A percentile compares a stretch with the other conserved stretches of the same genome.
These are phyloP conservation scores for Cichorium intybus DNA, from an alignment of 140 eudicot genomes.

Conservation along the genomic window DNA sequence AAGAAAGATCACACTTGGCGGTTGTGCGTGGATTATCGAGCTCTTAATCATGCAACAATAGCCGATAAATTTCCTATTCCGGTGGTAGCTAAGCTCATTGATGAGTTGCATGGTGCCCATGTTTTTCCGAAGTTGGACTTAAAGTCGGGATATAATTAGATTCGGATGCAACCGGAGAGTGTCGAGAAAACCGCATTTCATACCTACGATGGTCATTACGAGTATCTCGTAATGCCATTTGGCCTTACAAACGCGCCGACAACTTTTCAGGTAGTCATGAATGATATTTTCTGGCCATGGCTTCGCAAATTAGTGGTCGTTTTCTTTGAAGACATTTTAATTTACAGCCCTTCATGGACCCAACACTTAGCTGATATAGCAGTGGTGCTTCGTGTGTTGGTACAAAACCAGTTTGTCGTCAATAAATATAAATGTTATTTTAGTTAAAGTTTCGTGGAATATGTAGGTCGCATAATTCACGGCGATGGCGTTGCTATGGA, in stretches of 20 bases:
- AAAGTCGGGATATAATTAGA: too few relatives aligned
- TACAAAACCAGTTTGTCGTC: background rate
- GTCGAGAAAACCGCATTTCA: background rate
- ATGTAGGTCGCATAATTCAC: conserved; percentile 2
- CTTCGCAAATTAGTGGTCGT: background rate
- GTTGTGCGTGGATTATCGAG: background rate
- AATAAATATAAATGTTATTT: background rate
- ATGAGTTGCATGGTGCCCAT: too few relatives aligned
- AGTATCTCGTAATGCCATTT: background rate
- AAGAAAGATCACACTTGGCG: too few relatives aligned
- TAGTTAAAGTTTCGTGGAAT: background rate
- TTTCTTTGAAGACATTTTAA: background rate
- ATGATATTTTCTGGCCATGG: too few relatives aligned
- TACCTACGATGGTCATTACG: background rate
- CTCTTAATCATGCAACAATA: background rate
- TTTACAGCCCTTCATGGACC: background rate
- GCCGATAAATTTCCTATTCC: background rate
- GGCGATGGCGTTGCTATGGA: background rate
- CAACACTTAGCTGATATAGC: too few relatives aligned
- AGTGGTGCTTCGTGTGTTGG: too few relatives aligned
- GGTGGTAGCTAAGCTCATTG: too few relatives aligned
- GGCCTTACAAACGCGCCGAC: background rate
- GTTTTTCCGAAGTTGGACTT: too few relatives aligned
- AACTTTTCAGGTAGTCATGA: background rate
- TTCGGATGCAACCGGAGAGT: too few relatives aligned